A percentile compares a stretch with the other conserved stretches of the same genome.
Conservation (phyloP, 2,329 filamentous ascomycete species). For the Colletotrichum nymphaeae region DNA sequence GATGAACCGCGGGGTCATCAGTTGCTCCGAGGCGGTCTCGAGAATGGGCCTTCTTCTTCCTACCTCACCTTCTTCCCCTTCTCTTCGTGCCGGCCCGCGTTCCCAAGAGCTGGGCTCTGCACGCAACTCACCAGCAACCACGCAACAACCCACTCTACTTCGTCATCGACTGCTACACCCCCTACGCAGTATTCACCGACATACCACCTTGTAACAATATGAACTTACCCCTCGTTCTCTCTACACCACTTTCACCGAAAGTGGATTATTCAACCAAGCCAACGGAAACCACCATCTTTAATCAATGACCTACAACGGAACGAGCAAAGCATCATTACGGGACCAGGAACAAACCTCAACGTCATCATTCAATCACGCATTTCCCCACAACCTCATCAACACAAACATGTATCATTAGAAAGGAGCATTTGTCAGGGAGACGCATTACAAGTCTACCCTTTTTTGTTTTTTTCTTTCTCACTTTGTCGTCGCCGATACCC, state of each 20-base stretch:
- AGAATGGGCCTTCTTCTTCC: not conserved
- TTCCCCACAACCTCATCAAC: not conserved
- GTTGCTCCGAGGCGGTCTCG: not conserved
- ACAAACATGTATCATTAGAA: conserved; percentile 27
- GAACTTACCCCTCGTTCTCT: not conserved
- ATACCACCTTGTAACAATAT: conserved; percentile 22
- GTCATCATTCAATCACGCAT: conserved; percentile 11
- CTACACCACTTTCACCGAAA: not conserved
- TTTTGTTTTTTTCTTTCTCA: not conserved
- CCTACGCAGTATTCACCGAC: conserved; percentile 18
- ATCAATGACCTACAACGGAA: conserved; percentile 33
- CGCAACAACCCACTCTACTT: conserved; percentile 21
- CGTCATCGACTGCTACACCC: conserved; percentile 17
- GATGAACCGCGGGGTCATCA: not conserved
- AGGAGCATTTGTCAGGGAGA: conserved; percentile 7
- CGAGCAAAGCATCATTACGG: conserved; percentile 33
- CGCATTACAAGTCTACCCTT: not conserved
- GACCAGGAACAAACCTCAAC: conserved; percentile 24
- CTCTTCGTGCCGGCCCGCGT: conserved; percentile 33
- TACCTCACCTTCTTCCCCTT: not conserved
- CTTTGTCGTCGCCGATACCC: conserved; percentile 37
- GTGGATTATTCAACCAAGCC: not conserved
- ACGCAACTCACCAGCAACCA: conserved; percentile 6
- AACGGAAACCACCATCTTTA: conserved; percentile 17
- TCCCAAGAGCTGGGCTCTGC: conserved; percentile 32